These are phyloP conservation scores for Alnus rubra DNA, from an alignment of 306 rosid species.

Conservation along the genomic window DNA sequence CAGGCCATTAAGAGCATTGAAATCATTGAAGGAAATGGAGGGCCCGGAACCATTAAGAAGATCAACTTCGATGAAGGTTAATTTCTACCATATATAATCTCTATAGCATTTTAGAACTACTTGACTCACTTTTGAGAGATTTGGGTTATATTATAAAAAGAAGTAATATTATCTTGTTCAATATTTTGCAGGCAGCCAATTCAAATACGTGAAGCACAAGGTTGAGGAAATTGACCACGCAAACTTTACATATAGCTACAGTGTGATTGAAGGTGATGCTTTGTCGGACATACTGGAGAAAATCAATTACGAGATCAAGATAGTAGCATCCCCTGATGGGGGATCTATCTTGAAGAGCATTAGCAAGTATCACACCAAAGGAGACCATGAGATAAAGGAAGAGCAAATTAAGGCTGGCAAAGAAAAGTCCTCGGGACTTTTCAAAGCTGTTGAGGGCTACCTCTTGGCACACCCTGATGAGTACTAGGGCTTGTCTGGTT, in stretches of 20 bases:
- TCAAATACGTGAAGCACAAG: slow-evolving; percentile 17
- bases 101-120: neutral
- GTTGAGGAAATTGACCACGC: slow-evolving; percentile 26
- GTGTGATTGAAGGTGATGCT: slow-evolving; percentile 29
- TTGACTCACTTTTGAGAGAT: neutral
- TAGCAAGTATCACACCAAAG: slow-evolving; percentile 22
- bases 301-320: slow-evolving; percentile 31
- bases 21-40: slow-evolving; percentile 43
- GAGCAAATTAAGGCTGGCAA: neutral
- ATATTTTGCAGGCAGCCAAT: neutral
- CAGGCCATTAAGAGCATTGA: slow-evolving; percentile 19
- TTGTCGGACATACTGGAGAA: slow-evolving; percentile 13
- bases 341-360: slow-evolving; percentile 31
- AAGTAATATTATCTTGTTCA: neutral
- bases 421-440: too few relatives aligned
- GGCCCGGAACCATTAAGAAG: slow-evolving; percentile 43
- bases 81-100: neutral
- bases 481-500: neutral
- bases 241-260: slow-evolving; percentile 24
- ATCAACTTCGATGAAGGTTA: slow-evolving; percentile 22
- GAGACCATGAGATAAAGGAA: neutral
- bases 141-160: too few relatives aligned
- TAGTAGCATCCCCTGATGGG: slow-evolving; percentile 30
- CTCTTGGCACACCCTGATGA: too few relatives aligned
- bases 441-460: too few relatives aligned